Percentiles rank a stretch among this genome's conserved stretches.
Evolutionary conservation across 208 protist species (phyloP).

Genomic region (Leishmania mexicana): DNA sequence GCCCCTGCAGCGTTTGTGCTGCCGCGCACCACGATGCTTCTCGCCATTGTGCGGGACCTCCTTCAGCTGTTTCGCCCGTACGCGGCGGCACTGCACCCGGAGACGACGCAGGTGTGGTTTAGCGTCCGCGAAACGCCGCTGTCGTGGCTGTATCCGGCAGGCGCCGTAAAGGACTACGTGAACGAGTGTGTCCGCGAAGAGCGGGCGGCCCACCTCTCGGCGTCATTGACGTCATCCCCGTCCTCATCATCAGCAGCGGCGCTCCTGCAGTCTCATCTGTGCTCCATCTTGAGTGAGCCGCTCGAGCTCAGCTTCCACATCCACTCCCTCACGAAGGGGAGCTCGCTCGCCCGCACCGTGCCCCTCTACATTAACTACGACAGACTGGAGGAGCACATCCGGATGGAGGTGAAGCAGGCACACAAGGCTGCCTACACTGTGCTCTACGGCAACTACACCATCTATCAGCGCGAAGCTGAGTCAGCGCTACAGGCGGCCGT

Average conservation of each 20-base stretch:
- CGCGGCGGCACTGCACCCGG: conserved; percentile 37
- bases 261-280: conserved; percentile 20
- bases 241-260: neutral
- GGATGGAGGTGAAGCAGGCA: conserved; percentile 43
- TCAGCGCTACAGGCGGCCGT: conserved; percentile 34
- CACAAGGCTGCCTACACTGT: conserved; percentile 61
- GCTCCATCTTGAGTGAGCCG: conserved; percentile 29
- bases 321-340: conserved; percentile 38
- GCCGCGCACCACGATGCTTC: conserved; percentile 64
- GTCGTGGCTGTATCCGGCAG: conserved; percentile 69
- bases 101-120: conserved; percentile 65
- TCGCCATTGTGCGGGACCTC: conserved; percentile 59
- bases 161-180: conserved; percentile 70
- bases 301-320: conserved; percentile 52
- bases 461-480: conserved; percentile 40
- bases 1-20: conserved; percentile 56
- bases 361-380: conserved; percentile 46
- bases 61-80: conserved; percentile 52
- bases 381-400: conserved; percentile 43
- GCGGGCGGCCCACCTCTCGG: conserved; percentile 13
- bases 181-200: conserved; percentile 31
- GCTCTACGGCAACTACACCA: conserved; percentile 45
- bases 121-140: conserved; percentile 43
- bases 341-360: conserved; percentile 29
- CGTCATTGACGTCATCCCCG: neutral